Percentiles rank a stretch among this genome's conserved stretches.
Conservation (phyloP, 345 rosid genomes). For the Heritiera littoralis region DNA sequence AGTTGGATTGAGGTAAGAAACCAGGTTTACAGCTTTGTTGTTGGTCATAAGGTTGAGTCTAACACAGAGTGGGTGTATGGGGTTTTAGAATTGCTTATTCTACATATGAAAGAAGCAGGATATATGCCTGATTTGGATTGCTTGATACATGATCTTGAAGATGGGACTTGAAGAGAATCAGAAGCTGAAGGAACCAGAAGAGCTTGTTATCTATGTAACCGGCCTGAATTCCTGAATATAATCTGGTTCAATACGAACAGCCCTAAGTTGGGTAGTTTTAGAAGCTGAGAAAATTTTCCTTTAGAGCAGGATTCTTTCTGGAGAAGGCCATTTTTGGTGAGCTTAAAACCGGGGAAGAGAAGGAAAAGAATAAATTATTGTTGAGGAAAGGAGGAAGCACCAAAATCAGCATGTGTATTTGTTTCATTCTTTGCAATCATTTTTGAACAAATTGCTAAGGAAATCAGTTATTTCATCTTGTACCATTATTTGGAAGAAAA, state of each 20-base stretch:
- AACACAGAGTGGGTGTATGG: conserved; percentile 40
- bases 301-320: not conserved
- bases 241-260: not conserved
- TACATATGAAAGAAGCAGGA: conserved; percentile 54
- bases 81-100: conserved; percentile 48
- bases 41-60: conserved; percentile 49
- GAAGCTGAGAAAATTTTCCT: not conserved
- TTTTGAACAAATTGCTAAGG: not conserved
- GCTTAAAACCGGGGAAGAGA: not conserved
- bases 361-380: not conserved
- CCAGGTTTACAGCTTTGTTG: conserved; percentile 62
- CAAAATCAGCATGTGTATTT: not conserved
- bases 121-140: conserved; percentile 49
- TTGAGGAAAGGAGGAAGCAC: not conserved
- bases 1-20: conserved; percentile 80
- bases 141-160: conserved; percentile 45
- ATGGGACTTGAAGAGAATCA: conserved; percentile 20
- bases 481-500: not conserved
- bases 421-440: not conserved
- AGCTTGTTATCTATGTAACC: not conserved
- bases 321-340: not conserved
- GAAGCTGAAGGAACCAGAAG: not conserved
- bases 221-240: not conserved
- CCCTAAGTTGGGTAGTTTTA: not conserved
- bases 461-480: not conserved